Conservation (phyloP, 495 filamentous ascomycete genomes). For the Margaritispora aquatica region DNA sequence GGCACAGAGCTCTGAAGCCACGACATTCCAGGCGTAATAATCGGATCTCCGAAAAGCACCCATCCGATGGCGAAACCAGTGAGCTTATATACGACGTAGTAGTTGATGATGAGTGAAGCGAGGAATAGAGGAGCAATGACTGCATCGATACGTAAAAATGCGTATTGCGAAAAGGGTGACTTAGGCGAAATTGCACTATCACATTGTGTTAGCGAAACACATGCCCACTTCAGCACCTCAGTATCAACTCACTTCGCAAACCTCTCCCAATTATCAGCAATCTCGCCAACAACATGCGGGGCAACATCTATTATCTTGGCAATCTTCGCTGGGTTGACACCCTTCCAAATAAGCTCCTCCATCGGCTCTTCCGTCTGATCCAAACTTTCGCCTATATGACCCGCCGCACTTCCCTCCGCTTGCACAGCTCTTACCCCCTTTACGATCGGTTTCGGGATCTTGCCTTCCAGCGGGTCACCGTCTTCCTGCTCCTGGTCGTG, state of each 20-base stretch:
- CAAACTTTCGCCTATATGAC: slow-evolving; percentile 38
- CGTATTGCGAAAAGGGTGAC: slow-evolving; percentile 60
- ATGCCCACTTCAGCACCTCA: neutral
- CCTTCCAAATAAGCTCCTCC: slow-evolving; percentile 66
- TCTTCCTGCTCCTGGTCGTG: neutral
- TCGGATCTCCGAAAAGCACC: slow-evolving; percentile 72
- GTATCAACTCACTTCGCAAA: slow-evolving; percentile 52
- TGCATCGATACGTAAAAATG: slow-evolving; percentile 53
- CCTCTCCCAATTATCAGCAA: slow-evolving; percentile 70
- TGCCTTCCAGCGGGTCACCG: slow-evolving; percentile 15
- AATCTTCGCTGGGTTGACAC: slow-evolving; percentile 69
- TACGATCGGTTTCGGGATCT: slow-evolving; percentile 52
- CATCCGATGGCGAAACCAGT: slow-evolving; percentile 58
- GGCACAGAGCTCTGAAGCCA: slow-evolving; percentile 60
- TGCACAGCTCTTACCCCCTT: slow-evolving; percentile 45
- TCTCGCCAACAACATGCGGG: slow-evolving; percentile 43
- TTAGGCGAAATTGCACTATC: slow-evolving; percentile 63
- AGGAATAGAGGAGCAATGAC: slow-evolving; percentile 51
- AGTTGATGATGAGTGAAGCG: slow-evolving; percentile 52
- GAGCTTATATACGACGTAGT: slow-evolving; percentile 64
- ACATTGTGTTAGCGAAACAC: neutral
- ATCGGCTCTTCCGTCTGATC: slow-evolving; percentile 81
- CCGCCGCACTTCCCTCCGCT: slow-evolving; percentile 46
- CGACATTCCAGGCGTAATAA: slow-evolving; percentile 48
- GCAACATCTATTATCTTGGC: slow-evolving; percentile 15